Conservation (phyloP, 2,329 filamentous ascomycete genomes). For the Pseudonectria foliicola region DNA sequence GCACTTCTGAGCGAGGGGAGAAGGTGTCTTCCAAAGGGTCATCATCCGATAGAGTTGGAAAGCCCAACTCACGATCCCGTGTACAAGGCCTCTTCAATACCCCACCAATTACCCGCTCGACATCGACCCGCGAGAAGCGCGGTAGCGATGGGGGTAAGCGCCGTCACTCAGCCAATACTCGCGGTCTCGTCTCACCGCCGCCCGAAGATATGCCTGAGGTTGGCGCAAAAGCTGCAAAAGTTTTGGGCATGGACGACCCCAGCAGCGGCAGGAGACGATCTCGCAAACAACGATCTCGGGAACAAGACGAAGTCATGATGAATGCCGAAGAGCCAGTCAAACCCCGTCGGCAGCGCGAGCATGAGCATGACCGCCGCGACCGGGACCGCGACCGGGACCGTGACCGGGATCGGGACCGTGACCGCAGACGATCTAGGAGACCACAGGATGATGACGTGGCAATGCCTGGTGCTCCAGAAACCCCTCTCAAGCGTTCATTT, state of each 20-base stretch:
- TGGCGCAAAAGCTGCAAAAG: slow-evolving; percentile 69
- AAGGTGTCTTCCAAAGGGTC: slow-evolving; percentile 61
- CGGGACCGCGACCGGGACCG: background rate
- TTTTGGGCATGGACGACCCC: slow-evolving; percentile 54
- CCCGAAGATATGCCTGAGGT: slow-evolving; percentile 60
- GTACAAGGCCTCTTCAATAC: slow-evolving; percentile 60
- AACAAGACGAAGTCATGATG: slow-evolving; percentile 10
- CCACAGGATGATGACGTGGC: slow-evolving; percentile 42
- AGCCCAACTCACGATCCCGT: slow-evolving; percentile 47
- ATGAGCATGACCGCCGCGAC: too few relatives aligned
- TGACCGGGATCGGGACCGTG: background rate
- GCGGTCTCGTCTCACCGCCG: slow-evolving; percentile 63
- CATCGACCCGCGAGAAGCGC: slow-evolving; percentile 60
- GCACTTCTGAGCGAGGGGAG: slow-evolving; percentile 53
- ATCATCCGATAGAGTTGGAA: slow-evolving; percentile 60
- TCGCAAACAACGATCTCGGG: slow-evolving; percentile 32
- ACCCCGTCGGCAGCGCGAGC: too few relatives aligned
- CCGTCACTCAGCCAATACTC: slow-evolving; percentile 59
- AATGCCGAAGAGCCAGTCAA: too few relatives aligned
- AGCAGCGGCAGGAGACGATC: slow-evolving; percentile 35
- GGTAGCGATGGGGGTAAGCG: slow-evolving; percentile 49
- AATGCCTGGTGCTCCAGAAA: slow-evolving; percentile 35
- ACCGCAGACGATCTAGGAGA: background rate
- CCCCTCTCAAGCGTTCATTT: slow-evolving; percentile 26
- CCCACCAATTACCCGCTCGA: slow-evolving; percentile 60